Conservation (phyloP, 2,329 filamentous ascomycete species). For the Cryphonectria parasitica region DNA sequence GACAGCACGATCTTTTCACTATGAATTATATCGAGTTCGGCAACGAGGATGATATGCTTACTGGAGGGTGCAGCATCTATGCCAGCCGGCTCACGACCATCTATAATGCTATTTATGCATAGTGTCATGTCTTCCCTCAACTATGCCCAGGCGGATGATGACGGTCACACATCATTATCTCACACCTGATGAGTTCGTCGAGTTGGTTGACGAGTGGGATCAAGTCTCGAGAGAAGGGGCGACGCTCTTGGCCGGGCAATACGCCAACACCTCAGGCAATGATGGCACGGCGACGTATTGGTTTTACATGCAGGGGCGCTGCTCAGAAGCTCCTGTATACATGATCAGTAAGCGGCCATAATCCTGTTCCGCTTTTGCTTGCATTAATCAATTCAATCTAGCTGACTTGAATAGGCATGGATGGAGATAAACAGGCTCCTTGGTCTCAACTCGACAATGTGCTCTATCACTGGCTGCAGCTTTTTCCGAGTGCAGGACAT, state of each 20-base stretch:
- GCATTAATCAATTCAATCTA: background rate
- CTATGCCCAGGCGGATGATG: slow-evolving; percentile 33
- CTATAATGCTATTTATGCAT: no score
- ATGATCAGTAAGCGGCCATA: slow-evolving; percentile 43
- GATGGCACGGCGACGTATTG: slow-evolving; percentile 12
- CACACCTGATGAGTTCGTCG: slow-evolving; percentile 42
- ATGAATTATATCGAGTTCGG: no score
- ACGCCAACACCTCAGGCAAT: slow-evolving; percentile 10
- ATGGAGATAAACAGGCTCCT: slow-evolving; percentile 46
- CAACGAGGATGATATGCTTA: no score
- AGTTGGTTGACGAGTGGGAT: slow-evolving; percentile 38
- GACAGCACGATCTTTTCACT: no score
- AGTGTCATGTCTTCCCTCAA: slow-evolving; percentile 39
- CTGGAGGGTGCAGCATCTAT: no score
- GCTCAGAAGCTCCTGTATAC: slow-evolving; percentile 54
- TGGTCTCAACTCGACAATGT: slow-evolving; percentile 13
- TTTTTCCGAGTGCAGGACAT: slow-evolving; percentile 21
- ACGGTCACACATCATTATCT: slow-evolving; percentile 2
- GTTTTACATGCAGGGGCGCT: background rate
- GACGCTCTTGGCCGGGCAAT: background rate
- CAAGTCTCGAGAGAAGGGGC: slow-evolving; percentile 20
- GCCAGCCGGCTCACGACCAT: no score
- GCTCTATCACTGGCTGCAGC: slow-evolving; percentile 19
- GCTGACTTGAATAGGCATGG: slow-evolving; percentile 36
- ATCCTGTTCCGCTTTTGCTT: background rate